phyloP scores from a whole-genome alignment of 2,329 filamentous ascomycete genomes.

The Pseudogymnoascus sp. region DNA sequence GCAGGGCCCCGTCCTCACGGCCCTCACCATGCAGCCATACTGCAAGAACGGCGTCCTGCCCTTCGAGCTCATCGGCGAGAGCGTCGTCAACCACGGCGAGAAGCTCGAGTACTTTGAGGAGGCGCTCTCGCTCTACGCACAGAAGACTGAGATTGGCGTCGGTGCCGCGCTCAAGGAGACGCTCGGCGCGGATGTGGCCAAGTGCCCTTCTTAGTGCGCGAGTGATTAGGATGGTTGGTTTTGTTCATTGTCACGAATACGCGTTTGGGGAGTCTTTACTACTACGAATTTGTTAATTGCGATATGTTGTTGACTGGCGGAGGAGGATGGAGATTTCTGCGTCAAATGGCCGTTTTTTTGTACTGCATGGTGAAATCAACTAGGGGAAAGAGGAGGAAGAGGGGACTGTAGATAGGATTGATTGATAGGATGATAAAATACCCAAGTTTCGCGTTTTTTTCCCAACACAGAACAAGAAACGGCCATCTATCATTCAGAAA shows the following conservation, averaged over 20 bases:
- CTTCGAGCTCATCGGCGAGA: constrained; percentile 41
- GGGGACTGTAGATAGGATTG: not conserved
- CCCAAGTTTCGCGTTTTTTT: not conserved
- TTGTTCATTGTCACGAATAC: not conserved
- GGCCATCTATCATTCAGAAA: not conserved
- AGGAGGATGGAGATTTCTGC: no score
- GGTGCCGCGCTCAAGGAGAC: not conserved
- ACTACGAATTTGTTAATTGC: not conserved
- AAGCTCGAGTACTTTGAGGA: constrained; percentile 38
- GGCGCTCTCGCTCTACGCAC: not conserved
- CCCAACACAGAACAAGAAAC: not conserved
- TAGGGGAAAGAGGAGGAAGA: not conserved
- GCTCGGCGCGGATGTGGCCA: no score
- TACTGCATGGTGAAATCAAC: no score
- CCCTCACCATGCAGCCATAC: constrained; percentile 15
- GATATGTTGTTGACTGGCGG: no score
- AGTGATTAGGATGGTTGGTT: no score
- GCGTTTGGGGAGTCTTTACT: not conserved
- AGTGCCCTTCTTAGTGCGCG: no score
- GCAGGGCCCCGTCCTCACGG: constrained; percentile 28
- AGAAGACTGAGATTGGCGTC: not conserved
- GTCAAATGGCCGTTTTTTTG: no score
- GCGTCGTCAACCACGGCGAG: constrained; percentile 38
- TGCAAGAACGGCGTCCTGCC: constrained; percentile 37
- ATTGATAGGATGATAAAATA: constrained; percentile 3